phyloP scores from a whole-genome alignment of 1,284 basidiomycete genomes.

The Trichosporon ovoides region DNA sequence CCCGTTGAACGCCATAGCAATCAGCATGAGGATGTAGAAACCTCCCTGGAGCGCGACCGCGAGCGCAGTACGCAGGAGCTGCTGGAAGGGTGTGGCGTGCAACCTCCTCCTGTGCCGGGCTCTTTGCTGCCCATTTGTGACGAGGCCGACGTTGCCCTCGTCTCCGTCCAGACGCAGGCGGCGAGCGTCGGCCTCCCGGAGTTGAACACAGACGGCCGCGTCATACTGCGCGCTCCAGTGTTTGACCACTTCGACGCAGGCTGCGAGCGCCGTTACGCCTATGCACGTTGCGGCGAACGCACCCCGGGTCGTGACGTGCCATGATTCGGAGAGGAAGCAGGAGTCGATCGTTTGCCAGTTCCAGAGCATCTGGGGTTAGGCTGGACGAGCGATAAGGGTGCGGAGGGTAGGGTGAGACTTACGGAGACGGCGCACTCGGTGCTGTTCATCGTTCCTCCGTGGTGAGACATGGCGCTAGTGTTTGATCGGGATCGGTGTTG shows the following conservation, averaged over 20 bases:
- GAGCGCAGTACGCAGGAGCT: slow-evolving; percentile 24
- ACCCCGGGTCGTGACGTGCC: slow-evolving; percentile 28
- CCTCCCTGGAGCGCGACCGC: slow-evolving; percentile 22
- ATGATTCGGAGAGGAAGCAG: slow-evolving; percentile 28
- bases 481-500: not conserved
- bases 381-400: not conserved
- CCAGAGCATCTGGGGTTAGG: slow-evolving; percentile 30
- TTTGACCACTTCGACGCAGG: slow-evolving; percentile 23
- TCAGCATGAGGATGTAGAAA: slow-evolving; percentile 32
- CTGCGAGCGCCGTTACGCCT: slow-evolving; percentile 23
- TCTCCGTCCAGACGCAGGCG: not conserved
- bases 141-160: slow-evolving; percentile 10
- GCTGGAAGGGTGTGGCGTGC: slow-evolving; percentile 28
- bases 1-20: slow-evolving; percentile 34
- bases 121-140: slow-evolving; percentile 17
- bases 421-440: not conserved
- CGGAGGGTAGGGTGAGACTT: no score
- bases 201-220: slow-evolving; percentile 3
- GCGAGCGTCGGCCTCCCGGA: not conserved
- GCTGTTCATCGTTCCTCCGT: not conserved
- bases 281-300: slow-evolving; percentile 32
- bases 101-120: not conserved
- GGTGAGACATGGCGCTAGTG: not conserved
- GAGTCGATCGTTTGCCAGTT: slow-evolving; percentile 32
- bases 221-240: slow-evolving; percentile 25